Evolutionary conservation across 2,329 filamentous ascomycete species (phyloP), one percentile per base, ranked within the genome.

Genomic region (Xenosphaeropsis pyriputrescens): DNA sequence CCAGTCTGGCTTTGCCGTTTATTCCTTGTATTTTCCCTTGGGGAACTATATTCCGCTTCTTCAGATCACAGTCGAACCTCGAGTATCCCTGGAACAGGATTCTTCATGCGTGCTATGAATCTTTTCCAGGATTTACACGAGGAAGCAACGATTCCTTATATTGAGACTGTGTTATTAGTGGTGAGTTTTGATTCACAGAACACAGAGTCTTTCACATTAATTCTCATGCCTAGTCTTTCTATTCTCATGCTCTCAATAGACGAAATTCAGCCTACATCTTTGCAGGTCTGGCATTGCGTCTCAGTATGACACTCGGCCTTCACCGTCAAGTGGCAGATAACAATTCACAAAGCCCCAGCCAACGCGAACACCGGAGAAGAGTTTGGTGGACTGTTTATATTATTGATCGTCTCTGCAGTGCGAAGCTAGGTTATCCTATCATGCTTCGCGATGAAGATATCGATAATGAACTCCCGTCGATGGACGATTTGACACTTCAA

Each of bases 371-470:
- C 16, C 48, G 62, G 1, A 55, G 54, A 6, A 50, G 61, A 1
- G 50, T 64, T 1, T 64, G 58, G 56, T 64, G 60, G 61, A 63
- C 62, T 0, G 54, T 61, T 0, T 65, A 64, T 32, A 57, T 53
- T 7, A 52, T 65, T 16, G 63, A 66, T 39, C 57, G 65, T 2
- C 61, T 68, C 54, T 66, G 60, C 57, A 62, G 62, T 3, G 62
- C 64, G 0, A 64, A 66, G 34, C 56, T 68, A 36, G 63, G 65
- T 0, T 58, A 67, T 17, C 64, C 67, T 0, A 57, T 63, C 6
- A 62, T 64, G 30, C 61, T 70, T 5, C 57, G 59, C 11, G 65
- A 70, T 36, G 57, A 64, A 29, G 65, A 67, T 14, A 67, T 61
- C 32, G 57, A 60, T 29, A 48, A 57, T 18, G 55, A 59, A 37